phyloP scores from a whole-genome alignment of 2,329 filamentous ascomycete genomes.

The Pestalotiopsis fici region DNA sequence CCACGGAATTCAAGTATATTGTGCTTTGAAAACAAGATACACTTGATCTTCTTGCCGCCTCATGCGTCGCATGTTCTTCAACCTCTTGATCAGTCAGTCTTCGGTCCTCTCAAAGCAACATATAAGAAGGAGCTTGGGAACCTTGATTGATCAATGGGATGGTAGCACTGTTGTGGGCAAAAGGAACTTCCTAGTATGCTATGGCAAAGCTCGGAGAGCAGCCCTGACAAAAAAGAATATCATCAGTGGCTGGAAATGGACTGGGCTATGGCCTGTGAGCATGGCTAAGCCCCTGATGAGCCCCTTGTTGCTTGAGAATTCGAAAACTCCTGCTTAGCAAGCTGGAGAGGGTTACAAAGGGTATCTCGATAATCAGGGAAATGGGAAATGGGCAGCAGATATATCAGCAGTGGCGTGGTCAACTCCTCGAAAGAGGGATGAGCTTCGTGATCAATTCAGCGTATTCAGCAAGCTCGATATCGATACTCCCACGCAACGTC shows the following conservation, averaged over 20 bases:
- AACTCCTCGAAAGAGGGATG: neutral
- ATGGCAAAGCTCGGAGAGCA: neutral
- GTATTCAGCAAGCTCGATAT: neutral
- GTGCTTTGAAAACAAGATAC: neutral
- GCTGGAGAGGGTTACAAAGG: neutral
- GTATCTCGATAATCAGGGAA: neutral
- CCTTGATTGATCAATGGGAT: too few relatives aligned
- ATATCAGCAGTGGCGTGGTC: neutral
- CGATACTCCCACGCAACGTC: neutral
- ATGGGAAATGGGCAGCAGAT: neutral
- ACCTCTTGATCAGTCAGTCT: neutral
- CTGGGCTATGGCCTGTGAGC: neutral
- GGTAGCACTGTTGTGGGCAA: too few relatives aligned
- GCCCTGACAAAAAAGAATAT: neutral
- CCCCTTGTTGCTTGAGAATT: neutral
- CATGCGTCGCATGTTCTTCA: slow-evolving; percentile 1
- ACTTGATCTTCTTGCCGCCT: slow-evolving; percentile 1
- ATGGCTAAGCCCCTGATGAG: neutral
- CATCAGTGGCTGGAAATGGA: neutral
- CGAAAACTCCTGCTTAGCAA: neutral
- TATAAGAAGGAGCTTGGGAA: too few relatives aligned
- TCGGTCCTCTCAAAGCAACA: too few relatives aligned
- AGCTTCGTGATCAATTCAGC: neutral
- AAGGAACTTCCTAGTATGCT: too few relatives aligned
- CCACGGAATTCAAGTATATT: neutral